Evolutionary conservation across 2,329 filamentous ascomycete species (phyloP), one percentile per base, ranked within the genome.

Genomic region (Phyllosticta citrichinensis): DNA sequence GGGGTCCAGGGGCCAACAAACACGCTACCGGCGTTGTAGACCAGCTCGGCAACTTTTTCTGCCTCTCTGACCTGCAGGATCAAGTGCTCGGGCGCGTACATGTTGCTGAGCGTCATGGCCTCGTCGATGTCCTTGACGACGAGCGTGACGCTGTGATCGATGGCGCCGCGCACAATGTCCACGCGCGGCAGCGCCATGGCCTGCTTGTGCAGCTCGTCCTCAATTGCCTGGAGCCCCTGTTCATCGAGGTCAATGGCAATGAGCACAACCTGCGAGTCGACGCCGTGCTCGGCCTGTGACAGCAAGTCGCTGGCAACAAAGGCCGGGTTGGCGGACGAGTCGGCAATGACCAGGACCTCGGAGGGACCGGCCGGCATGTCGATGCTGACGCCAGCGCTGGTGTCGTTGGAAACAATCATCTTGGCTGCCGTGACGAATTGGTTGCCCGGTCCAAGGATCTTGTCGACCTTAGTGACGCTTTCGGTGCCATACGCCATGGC

Each of bases 381-480:
- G 69, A 99, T 99, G 74, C 91, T 87, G 51, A 97, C 92, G 22
- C 90, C 89, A 12, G 94, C 94, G 63, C 91, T 95, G 53, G 94
- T 97, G 73, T 99, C 94, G 74, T 99, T 99, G 75, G 88, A 90
- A 52, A 99, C 94, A 68, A 92, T 83, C 94, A 99, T 99, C 83
- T 99, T 99, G 58, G 90, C 94, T 0, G 94, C 94, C 0, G 94
- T 99, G 51, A 99, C 94, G 71, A 97, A 99, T 75, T 97, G 94
- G 76, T 99, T 99, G 40, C 94, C 94, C 2, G 94, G 94, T 0
- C 94, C 94, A 12, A 97, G 84, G 67, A 99, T 97, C 83, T 99
- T 99, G 81, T 99, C 94, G 8, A 99, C 94, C 79, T 99, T 99
- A 74, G 81, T 89, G 57, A 99, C 85, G 67, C 87, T 93, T 75